Evolutionary conservation across 352 stramenopile genomes (phyloP).

Genomic region (Thraustotheca clavata): DNA sequence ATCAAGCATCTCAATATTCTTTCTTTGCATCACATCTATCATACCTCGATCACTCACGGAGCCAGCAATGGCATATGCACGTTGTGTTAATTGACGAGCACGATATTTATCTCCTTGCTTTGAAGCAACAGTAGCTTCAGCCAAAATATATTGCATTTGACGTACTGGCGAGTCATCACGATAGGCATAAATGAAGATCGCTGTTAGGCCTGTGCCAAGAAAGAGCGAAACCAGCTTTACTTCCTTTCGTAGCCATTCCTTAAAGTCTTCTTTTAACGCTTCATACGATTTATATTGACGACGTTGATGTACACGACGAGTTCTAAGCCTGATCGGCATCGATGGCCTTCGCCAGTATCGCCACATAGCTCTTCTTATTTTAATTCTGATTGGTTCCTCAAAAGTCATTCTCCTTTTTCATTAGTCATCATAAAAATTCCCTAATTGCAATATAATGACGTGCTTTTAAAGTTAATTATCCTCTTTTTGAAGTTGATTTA

Average conservation of each 20-base stretch:
- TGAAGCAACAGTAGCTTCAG: conserved; percentile 6
- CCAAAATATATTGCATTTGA: conserved; percentile 42
- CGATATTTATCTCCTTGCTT: conserved; percentile 23
- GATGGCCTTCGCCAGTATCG: too few relatives aligned
- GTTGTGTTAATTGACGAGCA: conserved; percentile 56
- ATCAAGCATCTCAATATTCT: neutral
- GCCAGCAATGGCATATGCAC: conserved; percentile 56
- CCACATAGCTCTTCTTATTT: too few relatives aligned
- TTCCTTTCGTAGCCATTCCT: conserved; percentile 48
- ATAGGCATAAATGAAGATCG: conserved; percentile 65
- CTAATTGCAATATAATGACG: too few relatives aligned
- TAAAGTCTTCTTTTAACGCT: conserved; percentile 53
- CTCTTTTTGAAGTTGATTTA: too few relatives aligned
- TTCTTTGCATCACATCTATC: neutral
- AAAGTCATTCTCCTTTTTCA: too few relatives aligned
- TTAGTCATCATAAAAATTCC: too few relatives aligned
- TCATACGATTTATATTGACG: conserved; percentile 26
- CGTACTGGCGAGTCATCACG: conserved; percentile 46
- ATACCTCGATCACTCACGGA: conserved; percentile 54
- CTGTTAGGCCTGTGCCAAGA: conserved; percentile 35
- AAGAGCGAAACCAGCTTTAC: conserved; percentile 36
- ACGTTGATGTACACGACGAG: neutral
- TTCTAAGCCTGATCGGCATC: neutral
- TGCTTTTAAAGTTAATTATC: too few relatives aligned
- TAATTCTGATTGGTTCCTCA: too few relatives aligned